Conservation (phyloP, 2,329 filamentous ascomycete genomes). For the Verticillium isaacii region DNA sequence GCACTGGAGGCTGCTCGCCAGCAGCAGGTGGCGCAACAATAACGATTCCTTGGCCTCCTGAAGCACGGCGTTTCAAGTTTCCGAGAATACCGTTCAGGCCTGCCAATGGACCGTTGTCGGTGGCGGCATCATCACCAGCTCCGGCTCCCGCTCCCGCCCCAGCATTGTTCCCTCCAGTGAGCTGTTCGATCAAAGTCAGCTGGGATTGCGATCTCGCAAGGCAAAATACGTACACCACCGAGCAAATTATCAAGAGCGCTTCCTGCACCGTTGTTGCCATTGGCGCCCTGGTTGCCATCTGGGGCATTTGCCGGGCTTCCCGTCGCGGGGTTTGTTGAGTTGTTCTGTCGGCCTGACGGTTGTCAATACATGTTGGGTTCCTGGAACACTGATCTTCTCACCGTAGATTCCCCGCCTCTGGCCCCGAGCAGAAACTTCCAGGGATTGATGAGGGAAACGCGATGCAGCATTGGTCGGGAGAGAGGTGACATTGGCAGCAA, state of each 20-base stretch:
- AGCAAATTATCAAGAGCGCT: neutral
- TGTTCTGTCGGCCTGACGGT: constrained; percentile 1
- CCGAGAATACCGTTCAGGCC: neutral
- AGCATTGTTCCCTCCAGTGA: neutral
- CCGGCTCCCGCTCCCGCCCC: too few relatives aligned
- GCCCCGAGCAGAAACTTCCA: neutral
- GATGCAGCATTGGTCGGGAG: constrained; percentile 2
- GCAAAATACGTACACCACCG: neutral
- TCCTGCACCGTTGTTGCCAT: neutral
- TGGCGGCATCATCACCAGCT: neutral
- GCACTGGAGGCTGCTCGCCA: neutral
- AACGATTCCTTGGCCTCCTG: neutral
- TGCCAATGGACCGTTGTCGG: neutral
- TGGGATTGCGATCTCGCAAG: neutral
- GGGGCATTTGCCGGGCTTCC: neutral
- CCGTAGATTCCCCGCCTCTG: neutral
- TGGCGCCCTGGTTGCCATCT: neutral
- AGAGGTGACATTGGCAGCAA: constrained; percentile 12
- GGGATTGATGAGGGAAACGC: neutral
- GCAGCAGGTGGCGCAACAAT: neutral
- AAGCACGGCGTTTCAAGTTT: neutral
- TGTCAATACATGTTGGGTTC: neutral
- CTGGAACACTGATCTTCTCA: neutral
- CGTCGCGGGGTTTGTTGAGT: neutral
- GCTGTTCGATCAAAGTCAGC: neutral